Evolutionary conservation across 768 basidiomycete species (phyloP).

Genomic region (Leccinum subgranulosum): DNA sequence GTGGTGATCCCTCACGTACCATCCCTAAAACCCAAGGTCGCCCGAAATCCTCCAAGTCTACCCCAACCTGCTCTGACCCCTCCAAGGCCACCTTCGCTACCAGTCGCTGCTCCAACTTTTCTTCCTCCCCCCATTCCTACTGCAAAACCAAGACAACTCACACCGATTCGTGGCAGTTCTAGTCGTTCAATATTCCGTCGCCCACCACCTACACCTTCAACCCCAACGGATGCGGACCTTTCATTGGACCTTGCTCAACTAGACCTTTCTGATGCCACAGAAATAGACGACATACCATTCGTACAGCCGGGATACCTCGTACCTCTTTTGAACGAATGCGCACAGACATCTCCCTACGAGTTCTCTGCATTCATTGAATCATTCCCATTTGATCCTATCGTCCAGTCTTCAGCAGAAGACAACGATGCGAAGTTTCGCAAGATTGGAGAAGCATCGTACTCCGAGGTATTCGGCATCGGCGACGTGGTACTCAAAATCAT

Average conservation of each 20-base stretch:
- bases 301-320: conserved; percentile 51
- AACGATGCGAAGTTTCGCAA: conserved; percentile 59
- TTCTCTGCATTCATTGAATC: conserved; percentile 82
- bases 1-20: conserved; percentile 40
- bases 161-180: conserved; percentile 55
- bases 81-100: conserved; percentile 1
- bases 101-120: background rate
- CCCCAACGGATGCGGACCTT: conserved; percentile 48
- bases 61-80: conserved; percentile 1
- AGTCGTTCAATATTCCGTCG: conserved; percentile 33
- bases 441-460: conserved; percentile 95
- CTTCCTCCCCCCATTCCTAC: conserved; percentile 17
- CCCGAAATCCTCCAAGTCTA: conserved; percentile 11
- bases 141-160: conserved; percentile 56
- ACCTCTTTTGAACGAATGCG: conserved; percentile 69
- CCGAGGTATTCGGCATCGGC: conserved; percentile 91
- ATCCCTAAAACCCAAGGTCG: conserved; percentile 19
- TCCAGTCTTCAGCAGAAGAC: conserved; percentile 35
- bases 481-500: conserved; percentile 90
- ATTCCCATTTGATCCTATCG: conserved; percentile 72
- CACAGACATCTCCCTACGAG: conserved; percentile 65
- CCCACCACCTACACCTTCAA: conserved; percentile 54
- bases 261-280: conserved; percentile 46
- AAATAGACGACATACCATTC: conserved; percentile 45
- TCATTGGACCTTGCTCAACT: conserved; percentile 33